phyloP scores from a whole-genome alignment of 2,329 filamentous ascomycete genomes.

The Davidsoniella virescens region DNA sequence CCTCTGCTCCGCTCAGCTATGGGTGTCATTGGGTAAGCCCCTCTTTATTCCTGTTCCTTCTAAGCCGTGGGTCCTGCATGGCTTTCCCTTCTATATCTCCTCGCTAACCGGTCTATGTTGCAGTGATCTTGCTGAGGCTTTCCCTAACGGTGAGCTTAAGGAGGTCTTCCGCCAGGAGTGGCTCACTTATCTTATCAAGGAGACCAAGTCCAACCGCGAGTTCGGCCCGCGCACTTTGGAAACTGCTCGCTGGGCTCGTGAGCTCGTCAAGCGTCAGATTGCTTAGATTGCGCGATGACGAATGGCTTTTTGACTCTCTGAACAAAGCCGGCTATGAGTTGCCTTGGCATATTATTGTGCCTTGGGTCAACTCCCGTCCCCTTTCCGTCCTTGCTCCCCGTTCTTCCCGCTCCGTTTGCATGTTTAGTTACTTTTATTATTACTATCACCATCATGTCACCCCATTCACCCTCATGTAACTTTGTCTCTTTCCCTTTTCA shows the following conservation, averaged over 20 bases:
- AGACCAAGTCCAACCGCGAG: conserved; percentile 78
- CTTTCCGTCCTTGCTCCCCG: neutral
- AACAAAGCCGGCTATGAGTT: neutral
- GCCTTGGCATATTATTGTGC: neutral
- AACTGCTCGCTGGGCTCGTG: conserved; percentile 90
- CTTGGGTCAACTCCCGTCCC: conserved; percentile 1
- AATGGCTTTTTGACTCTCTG: neutral
- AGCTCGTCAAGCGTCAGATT: conserved; percentile 88
- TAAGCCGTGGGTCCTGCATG: neutral
- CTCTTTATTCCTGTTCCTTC: neutral
- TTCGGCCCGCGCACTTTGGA: conserved; percentile 74
- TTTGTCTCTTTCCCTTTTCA: conserved; percentile 13
- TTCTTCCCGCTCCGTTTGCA: neutral
- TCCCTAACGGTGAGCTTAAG: conserved; percentile 75
- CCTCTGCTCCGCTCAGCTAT: conserved; percentile 83
- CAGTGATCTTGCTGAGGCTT: conserved; percentile 86
- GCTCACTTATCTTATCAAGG: conserved; percentile 78
- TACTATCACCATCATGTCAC: conserved; percentile 1
- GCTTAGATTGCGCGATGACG: neutral
- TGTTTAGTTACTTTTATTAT: conserved; percentile 1
- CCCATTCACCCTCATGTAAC: conserved; percentile 13
- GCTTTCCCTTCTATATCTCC: conserved; percentile 4
- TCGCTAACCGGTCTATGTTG: conserved; percentile 21
- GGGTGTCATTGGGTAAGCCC: conserved; percentile 82
- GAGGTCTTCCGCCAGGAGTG: conserved; percentile 81